phyloP scores from a whole-genome alignment of 2,329 filamentous ascomycete genomes.

The Cercospora nicotianae region DNA sequence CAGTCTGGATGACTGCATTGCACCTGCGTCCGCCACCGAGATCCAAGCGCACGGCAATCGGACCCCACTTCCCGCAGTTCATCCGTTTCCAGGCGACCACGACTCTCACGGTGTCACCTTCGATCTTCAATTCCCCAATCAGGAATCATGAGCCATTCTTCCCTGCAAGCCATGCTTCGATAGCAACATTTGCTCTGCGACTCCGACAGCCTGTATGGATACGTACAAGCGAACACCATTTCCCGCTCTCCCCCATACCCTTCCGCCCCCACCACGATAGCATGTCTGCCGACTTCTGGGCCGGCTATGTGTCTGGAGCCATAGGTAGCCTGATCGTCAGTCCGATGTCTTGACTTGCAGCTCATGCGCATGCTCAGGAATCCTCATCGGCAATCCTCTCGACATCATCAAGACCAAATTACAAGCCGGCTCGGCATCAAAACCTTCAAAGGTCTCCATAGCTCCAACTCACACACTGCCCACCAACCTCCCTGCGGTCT shows the following conservation, averaged over 20 bases:
- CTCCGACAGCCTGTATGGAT: slow-evolving; percentile 9
- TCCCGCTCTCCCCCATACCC: not conserved
- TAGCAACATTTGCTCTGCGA: not conserved
- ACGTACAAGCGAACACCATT: not conserved
- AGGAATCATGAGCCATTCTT: slow-evolving; percentile 9
- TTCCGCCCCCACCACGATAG: not conserved
- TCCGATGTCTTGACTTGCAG: not conserved
- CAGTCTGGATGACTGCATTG: slow-evolving; percentile 2
- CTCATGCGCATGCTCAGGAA: slow-evolving; percentile 47
- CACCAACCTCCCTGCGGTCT: not conserved
- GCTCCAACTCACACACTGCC: not conserved
- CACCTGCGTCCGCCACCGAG: slow-evolving; percentile 6
- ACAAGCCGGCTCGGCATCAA: slow-evolving; percentile 59
- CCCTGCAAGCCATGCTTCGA: slow-evolving; percentile 4
- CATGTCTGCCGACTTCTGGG: slow-evolving; percentile 92
- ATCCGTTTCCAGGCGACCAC: slow-evolving; percentile 10
- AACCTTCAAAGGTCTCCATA: slow-evolving; percentile 18
- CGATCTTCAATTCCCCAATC: slow-evolving; percentile 2
- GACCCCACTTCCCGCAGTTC: slow-evolving; percentile 3
- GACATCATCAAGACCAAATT: slow-evolving; percentile 69
- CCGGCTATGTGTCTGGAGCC: slow-evolving; percentile 84
- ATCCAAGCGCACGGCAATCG: not conserved
- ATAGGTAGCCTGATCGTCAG: slow-evolving; percentile 45
- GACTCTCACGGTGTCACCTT: slow-evolving; percentile 2
- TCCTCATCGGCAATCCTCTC: slow-evolving; percentile 84